Conservation (phyloP, 1,139 yeast genomes). For the Arxiozyma slooffiae region DNA sequence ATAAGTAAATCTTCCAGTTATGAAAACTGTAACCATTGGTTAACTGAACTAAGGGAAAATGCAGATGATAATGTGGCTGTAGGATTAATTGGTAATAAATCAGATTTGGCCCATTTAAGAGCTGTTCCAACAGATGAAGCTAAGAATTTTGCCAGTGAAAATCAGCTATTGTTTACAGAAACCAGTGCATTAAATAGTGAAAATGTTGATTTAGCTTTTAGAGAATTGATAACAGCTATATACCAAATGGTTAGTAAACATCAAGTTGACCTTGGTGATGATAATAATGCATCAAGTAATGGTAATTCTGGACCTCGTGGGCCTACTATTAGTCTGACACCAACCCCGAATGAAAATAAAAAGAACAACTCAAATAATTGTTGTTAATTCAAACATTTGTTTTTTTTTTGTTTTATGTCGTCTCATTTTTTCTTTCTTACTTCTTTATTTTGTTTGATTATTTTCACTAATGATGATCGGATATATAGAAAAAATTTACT, state of each 20-base stretch:
- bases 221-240: constrained; percentile 81
- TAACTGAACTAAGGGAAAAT: constrained; percentile 88
- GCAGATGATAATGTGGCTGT: constrained; percentile 96
- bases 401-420: not conserved
- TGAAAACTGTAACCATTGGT: constrained; percentile 91
- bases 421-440: not conserved
- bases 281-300: constrained; percentile 24
- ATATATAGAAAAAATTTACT: not conserved
- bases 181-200: constrained; percentile 95
- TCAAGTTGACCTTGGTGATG: constrained; percentile 66
- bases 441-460: not conserved
- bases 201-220: constrained; percentile 90
- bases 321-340: constrained; percentile 86
- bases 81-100: constrained; percentile 92
- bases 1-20: constrained; percentile 87
- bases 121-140: constrained; percentile 99
- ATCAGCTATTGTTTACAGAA: constrained; percentile 84
- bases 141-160: constrained; percentile 87
- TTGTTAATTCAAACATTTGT: constrained; percentile 36
- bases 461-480: not conserved
- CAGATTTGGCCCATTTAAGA: constrained; percentile 88
- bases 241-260: constrained; percentile 87
- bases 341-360: constrained; percentile 76
- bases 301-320: constrained; percentile 43
- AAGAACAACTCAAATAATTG: constrained; percentile 55